Conservation (phyloP, 1,284 basidiomycete genomes). For the Pseudozyma sp. region DNA sequence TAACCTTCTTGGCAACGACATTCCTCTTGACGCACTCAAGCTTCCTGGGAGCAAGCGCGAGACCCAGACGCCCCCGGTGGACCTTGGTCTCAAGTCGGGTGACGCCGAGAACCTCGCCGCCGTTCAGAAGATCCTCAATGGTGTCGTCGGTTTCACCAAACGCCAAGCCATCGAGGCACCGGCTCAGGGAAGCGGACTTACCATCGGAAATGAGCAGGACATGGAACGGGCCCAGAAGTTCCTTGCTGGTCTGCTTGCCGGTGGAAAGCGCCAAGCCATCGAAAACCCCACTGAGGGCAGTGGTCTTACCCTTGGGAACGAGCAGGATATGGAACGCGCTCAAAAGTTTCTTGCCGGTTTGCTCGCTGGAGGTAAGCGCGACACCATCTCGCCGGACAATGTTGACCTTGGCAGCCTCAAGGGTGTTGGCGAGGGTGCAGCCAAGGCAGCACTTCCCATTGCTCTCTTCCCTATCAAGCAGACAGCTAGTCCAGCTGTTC, state of each 20-base stretch:
- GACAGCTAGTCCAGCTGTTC: slow-evolving; percentile 29
- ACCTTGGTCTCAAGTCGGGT: slow-evolving; percentile 20
- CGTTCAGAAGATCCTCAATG: background rate
- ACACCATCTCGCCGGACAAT: slow-evolving; percentile 40
- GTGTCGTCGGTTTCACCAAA: background rate
- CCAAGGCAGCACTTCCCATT: slow-evolving; percentile 21
- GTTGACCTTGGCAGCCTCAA: slow-evolving; percentile 30
- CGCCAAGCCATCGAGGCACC: background rate
- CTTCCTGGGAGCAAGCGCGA: slow-evolving; percentile 10
- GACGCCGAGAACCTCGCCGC: slow-evolving; percentile 8
- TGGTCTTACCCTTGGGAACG: too few relatives aligned
- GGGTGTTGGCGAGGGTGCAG: slow-evolving; percentile 2
- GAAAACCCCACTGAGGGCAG: background rate
- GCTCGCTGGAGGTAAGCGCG: slow-evolving; percentile 23
- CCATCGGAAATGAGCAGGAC: slow-evolving; percentile 20
- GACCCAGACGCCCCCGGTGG: slow-evolving; percentile 1
- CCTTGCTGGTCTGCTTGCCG: slow-evolving; percentile 7
- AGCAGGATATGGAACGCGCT: too few relatives aligned
- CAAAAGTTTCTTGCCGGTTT: slow-evolving; percentile 17
- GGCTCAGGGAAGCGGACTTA: slow-evolving; percentile 1
- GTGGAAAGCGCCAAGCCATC: too few relatives aligned
- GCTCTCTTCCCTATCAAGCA: slow-evolving; percentile 25
- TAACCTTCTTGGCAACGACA: slow-evolving; percentile 21
- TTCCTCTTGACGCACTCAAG: slow-evolving; percentile 21
- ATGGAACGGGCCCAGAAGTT: slow-evolving; percentile 13